Conservation (phyloP, 495 filamentous ascomycete genomes). For the Cetradonia linearis region DNA sequence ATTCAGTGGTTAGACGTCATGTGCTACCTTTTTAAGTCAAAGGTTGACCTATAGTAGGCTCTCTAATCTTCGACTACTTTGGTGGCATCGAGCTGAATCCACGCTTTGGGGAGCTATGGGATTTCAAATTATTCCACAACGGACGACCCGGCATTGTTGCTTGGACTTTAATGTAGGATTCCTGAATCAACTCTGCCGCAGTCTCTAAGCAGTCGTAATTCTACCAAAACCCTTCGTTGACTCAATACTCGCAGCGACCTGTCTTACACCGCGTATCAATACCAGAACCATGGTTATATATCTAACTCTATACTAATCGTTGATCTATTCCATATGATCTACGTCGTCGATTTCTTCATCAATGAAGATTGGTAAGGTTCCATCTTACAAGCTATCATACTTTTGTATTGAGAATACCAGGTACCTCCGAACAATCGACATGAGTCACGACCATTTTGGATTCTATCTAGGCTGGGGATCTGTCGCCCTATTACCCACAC, state of each 20-base stretch:
- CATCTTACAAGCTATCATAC: neutral
- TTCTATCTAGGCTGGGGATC: slow-evolving; percentile 43
- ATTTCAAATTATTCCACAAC: slow-evolving; percentile 44
- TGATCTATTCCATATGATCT: slow-evolving; percentile 36
- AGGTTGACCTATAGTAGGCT: slow-evolving; percentile 22
- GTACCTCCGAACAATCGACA: slow-evolving; percentile 44
- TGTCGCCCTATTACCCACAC: slow-evolving; percentile 35
- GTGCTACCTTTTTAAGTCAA: neutral
- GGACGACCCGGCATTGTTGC: slow-evolving; percentile 37
- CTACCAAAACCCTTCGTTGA: neutral
- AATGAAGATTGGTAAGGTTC: slow-evolving; percentile 37
- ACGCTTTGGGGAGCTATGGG: slow-evolving; percentile 37
- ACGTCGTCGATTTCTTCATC: slow-evolving; percentile 42
- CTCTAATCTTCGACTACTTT: slow-evolving; percentile 36
- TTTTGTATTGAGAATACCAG: slow-evolving; percentile 14
- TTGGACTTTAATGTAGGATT: slow-evolving; percentile 33
- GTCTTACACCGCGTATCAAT: slow-evolving; percentile 39
- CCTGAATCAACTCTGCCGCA: neutral
- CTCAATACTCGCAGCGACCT: slow-evolving; percentile 20
- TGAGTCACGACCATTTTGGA: slow-evolving; percentile 43
- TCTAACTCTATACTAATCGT: slow-evolving; percentile 38
- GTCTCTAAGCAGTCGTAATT: neutral
- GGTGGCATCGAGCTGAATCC: slow-evolving; percentile 43
- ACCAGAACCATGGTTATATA: slow-evolving; percentile 35
- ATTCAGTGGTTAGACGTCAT: slow-evolving; percentile 27